Percentiles rank a stretch among this genome's conserved stretches.
Evolutionary conservation across 108 stramenopile genomes (phyloP).

Genomic region (Nitzschia putrida): DNA sequence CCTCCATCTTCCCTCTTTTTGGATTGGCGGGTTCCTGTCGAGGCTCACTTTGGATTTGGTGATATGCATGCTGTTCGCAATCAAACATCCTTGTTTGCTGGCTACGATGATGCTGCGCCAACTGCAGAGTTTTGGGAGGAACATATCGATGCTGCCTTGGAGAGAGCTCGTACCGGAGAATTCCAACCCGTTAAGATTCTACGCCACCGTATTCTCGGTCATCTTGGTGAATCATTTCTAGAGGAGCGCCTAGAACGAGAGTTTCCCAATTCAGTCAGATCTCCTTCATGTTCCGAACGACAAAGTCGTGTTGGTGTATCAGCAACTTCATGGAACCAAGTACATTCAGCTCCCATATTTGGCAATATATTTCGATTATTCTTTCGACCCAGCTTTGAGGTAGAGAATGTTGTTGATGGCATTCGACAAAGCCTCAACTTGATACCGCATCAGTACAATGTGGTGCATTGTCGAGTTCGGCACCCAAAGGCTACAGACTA

Average conservation of each 20-base stretch:
- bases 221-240: conserved; percentile 39
- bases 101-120: conserved; percentile 27
- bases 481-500: conserved; percentile 53
- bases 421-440: neutral
- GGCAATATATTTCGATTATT: conserved; percentile 51
- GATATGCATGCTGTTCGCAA: conserved; percentile 35
- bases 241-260: conserved; percentile 32
- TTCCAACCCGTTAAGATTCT: conserved; percentile 32
- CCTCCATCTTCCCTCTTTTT: conserved; percentile 23
- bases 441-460: conserved; percentile 25
- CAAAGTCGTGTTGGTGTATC: neutral
- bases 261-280: no score
- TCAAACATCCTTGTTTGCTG: conserved; percentile 38
- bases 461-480: conserved; percentile 63
- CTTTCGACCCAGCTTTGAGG: conserved; percentile 41
- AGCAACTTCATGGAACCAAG: neutral
- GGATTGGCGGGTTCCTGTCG: conserved; percentile 70
- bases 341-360: conserved; percentile 46
- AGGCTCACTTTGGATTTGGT: conserved; percentile 28
- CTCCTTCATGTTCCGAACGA: conserved; percentile 8
- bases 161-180: conserved; percentile 30
- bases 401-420: conserved; percentile 14
- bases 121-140: conserved; percentile 38
- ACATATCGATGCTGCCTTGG: conserved; percentile 31
- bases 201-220: conserved; percentile 57